Base-by-base conservation (phyloP, 768 basidiomycete species). In the Cubamyces lactineus region DNA sequence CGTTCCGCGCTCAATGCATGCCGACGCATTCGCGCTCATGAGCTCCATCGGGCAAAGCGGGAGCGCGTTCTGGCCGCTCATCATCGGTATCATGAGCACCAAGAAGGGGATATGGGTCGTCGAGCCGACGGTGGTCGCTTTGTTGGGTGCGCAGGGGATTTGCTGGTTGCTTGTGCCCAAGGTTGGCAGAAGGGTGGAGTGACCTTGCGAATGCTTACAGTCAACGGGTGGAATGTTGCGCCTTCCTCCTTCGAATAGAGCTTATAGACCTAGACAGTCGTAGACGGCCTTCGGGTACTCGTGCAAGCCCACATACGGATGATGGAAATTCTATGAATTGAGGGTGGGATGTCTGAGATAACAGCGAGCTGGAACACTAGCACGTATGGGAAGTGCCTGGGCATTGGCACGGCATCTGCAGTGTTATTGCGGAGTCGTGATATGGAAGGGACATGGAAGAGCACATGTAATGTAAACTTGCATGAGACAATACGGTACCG, bases 101-200 rank as follows among this genome's bases (percentile, higher is more conserved):
- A 70, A 68, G 64, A 66, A 66, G 42, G 72, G 70, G 3, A 70
- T 73, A 9, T 73, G 70, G 70, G 68, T 71, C 28, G 69, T 73
- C 24, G 69, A 71, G 63, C 72, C 72, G 17, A 70, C 70, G 1
- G 70, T 70, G 0, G 67, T 71, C 0, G 72, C 72, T 0, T 53
- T 71, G 26, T 56, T 73, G 16, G 67, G 69, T 15, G 70, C 69
- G 9, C 70, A 71, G 54, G 70, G 66, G 8, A 48, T 69, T 0
- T 67, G 63, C 42, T 73, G 70, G 70, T 62, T 62, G 48, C 23
- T 72, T 17, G 70, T 71, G 26, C 71, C 71, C 5, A 64, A 65
- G 39, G 61, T 65, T 17, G 69, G 59, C 2, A 66, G 65, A 43
- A 60, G 65, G 40, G 43, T 42, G n/a, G 66, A 65, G 21, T 67